Evolutionary conservation across 192 early-diverging fungal species (phyloP), one percentile per base, ranked within the genome.

Genomic region (Haplosporangium gracile): DNA sequence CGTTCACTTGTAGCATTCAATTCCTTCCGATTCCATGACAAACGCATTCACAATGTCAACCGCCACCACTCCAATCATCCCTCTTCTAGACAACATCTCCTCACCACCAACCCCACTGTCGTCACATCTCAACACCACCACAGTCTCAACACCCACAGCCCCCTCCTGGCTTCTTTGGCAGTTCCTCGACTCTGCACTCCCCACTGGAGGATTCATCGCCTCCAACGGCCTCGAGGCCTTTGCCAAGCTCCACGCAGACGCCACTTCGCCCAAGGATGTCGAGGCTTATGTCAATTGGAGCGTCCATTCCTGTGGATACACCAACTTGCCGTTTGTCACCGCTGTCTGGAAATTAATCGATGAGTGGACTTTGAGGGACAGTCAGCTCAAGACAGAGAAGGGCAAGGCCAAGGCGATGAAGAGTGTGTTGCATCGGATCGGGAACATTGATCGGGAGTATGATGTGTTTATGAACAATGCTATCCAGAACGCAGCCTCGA

Each of bases 121-220:
- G 8, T 71, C 78, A 8, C 70, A 55, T 63, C 40, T 80, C 42
- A 74, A 81, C 68, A 81, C 79, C 3, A 60, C 79, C n/a, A 69
- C 73, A 9, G 83, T 72, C 40, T 71, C 78, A 38, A 70, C 79
- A 1, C 84, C 84, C 2, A 71, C 78, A 18, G 60, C 79, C 0
- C 84, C 84, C 6, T 86, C 84, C 26, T 97, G 95, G 96, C 89
- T 97, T 8, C 92, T 97, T 10, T 95, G 94, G 89, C 91, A 96
- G 78, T 90, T 99, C 26, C 93, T 96, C 6, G 98, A 99, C 89
- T 98, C 97, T 11, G 95, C 97, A 57, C 91, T 99, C 13, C 98
- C 98, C 1, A 97, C 96, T 0, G 97, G 98, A 36, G 98, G 98
- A 10, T 99, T 99, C 88, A 96, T 99, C 26, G 94, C 97, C 26